phyloP scores from a whole-genome alignment of 169 alveolate species.

The Besnoitia besnoiti region DNA sequence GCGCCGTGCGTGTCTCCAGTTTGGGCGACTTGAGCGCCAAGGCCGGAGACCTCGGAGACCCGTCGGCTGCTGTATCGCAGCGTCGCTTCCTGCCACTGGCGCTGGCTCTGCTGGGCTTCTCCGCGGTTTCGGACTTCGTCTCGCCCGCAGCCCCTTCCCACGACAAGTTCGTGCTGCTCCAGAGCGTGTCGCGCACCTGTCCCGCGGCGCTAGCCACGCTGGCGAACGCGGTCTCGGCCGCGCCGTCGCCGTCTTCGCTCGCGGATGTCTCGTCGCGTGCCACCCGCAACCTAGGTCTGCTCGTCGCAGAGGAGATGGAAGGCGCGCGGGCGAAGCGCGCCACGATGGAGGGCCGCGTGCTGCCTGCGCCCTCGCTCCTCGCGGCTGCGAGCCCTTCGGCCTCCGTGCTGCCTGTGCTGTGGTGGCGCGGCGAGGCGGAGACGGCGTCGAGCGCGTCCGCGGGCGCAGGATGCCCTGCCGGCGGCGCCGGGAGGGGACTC shows the following conservation, averaged over 20 bases:
- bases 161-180: background rate
- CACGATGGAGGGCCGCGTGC: background rate
- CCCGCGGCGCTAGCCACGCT: background rate
- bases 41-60: too few relatives aligned
- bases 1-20: too few relatives aligned
- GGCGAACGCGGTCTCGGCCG: background rate
- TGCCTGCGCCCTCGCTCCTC: too few relatives aligned
- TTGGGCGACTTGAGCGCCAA: too few relatives aligned
- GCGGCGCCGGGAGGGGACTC: background rate
- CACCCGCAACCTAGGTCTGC: background rate
- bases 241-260: background rate
- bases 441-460: background rate
- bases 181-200: background rate
- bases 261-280: background rate
- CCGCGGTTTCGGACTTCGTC: background rate
- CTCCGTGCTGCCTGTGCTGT: background rate
- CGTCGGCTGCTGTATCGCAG: too few relatives aligned
- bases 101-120: background rate
- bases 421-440: background rate
- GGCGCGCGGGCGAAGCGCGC: background rate
- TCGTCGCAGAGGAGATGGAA: background rate
- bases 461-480: too few relatives aligned
- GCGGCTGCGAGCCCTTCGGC: background rate
- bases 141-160: background rate
- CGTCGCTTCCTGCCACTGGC: background rate